These are phyloP conservation scores for Ulota crispa DNA, from an alignment of 225 moss, liverwort and hornwort genomes.

Conservation along the genomic window DNA sequence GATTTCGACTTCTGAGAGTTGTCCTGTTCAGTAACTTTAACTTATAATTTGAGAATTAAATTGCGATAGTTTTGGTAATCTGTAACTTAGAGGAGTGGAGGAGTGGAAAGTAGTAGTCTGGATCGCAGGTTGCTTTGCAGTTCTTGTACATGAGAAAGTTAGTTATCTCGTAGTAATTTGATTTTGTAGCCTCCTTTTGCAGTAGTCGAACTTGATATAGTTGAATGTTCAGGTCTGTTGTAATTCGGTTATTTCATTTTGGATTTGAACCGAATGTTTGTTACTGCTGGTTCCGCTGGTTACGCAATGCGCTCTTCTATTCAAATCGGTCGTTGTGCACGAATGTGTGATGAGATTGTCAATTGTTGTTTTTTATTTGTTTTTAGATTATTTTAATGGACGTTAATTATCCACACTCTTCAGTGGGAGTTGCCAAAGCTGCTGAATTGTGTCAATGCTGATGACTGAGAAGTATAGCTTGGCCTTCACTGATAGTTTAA, in stretches of 20 bases:
- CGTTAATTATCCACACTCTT: background rate
- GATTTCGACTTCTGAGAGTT: background rate
- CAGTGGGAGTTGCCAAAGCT: background rate
- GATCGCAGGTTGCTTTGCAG: background rate
- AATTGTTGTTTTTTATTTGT: background rate
- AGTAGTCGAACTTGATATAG: background rate
- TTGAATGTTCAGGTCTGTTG: background rate
- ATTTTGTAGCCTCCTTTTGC: background rate
- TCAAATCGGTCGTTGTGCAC: background rate
- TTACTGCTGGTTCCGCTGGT: background rate
- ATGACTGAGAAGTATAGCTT: background rate
- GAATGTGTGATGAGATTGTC: background rate
- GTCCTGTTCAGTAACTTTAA: background rate
- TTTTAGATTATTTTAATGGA: background rate
- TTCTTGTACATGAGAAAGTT: background rate
- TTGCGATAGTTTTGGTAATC: background rate
- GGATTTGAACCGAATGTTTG: background rate
- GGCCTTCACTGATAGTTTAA: background rate
- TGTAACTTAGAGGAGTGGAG: background rate
- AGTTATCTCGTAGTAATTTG: background rate
- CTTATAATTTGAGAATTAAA: background rate
- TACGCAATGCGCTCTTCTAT: background rate
- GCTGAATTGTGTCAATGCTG: slow-evolving; percentile 1
- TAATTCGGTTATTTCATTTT: background rate
- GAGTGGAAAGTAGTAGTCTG: background rate